Evolutionary conservation across 768 basidiomycete species (phyloP).

Genomic region (Boletus rubescentipes): DNA sequence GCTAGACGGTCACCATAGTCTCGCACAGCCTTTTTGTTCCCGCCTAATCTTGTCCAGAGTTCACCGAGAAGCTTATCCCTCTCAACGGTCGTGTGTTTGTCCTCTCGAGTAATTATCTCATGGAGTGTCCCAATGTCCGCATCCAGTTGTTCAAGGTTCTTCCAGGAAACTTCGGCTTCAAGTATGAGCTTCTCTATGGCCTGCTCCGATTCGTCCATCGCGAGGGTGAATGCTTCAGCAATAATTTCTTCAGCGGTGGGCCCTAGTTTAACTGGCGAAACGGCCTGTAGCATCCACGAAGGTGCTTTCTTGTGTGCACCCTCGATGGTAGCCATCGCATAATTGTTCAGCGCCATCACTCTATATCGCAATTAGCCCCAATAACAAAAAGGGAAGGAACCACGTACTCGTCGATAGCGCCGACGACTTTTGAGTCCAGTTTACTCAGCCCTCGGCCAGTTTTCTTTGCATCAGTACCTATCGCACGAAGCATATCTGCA

Average conservation of each 20-base stretch:
- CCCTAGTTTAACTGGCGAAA: conserved; percentile 41
- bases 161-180: conserved; percentile 61
- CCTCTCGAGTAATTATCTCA: conserved; percentile 60
- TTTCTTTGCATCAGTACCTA: conserved; percentile 60
- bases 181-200: conserved; percentile 57
- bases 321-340: conserved; percentile 61
- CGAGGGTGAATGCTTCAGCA: conserved; percentile 52
- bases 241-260: conserved; percentile 46
- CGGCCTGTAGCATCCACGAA: conserved; percentile 31
- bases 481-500: conserved; percentile 49
- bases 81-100: conserved; percentile 41
- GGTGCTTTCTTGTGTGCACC: conserved; percentile 29
- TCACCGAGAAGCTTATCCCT: conserved; percentile 57
- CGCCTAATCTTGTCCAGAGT: conserved; percentile 70
- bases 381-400: not conserved
- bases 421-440: conserved; percentile 65
- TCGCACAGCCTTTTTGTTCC: conserved; percentile 51
- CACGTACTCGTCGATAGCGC: conserved; percentile 70
- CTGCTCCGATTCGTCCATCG: conserved; percentile 58
- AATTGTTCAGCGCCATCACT: conserved; percentile 72
- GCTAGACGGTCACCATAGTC: conserved; percentile 50
- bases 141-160: conserved; percentile 62
- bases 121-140: conserved; percentile 55
- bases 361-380: conserved; percentile 33
- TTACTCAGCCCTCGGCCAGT: conserved; percentile 59